phyloP scores from a whole-genome alignment of 208 protist genomes.

The Plasmodiophora brassicae region DNA sequence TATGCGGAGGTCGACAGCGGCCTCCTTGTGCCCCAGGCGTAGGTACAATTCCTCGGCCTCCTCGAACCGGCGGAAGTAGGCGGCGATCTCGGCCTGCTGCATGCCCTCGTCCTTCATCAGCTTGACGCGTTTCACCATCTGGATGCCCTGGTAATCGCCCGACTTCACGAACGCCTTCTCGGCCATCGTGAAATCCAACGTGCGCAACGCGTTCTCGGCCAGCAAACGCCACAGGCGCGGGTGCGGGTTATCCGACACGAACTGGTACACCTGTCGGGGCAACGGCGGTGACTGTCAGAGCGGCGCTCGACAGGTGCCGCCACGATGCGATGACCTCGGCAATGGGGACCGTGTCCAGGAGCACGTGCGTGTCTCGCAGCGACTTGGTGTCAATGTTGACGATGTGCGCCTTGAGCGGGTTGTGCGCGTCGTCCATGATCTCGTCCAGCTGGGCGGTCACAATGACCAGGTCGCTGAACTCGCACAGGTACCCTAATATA shows the following conservation, averaged over 20 bases:
- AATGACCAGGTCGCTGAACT: slow-evolving; percentile 80
- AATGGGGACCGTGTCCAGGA: neutral
- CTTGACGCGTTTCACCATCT: slow-evolving; percentile 59
- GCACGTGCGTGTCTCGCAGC: slow-evolving; percentile 70
- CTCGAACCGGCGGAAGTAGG: slow-evolving; percentile 87
- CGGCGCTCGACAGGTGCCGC: neutral
- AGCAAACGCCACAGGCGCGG: slow-evolving; percentile 82
- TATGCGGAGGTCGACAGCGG: slow-evolving; percentile 82
- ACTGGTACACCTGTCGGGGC: slow-evolving; percentile 70
- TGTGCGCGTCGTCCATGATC: slow-evolving; percentile 79
- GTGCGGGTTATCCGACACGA: slow-evolving; percentile 79
- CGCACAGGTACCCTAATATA: slow-evolving; percentile 76
- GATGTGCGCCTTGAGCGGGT: slow-evolving; percentile 73
- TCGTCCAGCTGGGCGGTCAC: slow-evolving; percentile 81
- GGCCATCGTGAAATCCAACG: slow-evolving; percentile 60
- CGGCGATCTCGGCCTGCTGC: slow-evolving; percentile 87
- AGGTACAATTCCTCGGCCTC: slow-evolving; percentile 88
- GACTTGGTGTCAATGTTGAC: slow-evolving; percentile 76
- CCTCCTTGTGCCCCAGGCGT: slow-evolving; percentile 86
- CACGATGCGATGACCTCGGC: neutral
- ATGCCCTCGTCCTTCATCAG: slow-evolving; percentile 71
- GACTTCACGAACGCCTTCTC: slow-evolving; percentile 82
- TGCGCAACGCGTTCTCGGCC: slow-evolving; percentile 78
- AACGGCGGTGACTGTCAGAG: neutral
- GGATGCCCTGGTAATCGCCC: slow-evolving; percentile 85